Evolutionary conservation across 2,329 filamentous ascomycete genomes (phyloP).

Genomic region (Beauveria sp.): DNA sequence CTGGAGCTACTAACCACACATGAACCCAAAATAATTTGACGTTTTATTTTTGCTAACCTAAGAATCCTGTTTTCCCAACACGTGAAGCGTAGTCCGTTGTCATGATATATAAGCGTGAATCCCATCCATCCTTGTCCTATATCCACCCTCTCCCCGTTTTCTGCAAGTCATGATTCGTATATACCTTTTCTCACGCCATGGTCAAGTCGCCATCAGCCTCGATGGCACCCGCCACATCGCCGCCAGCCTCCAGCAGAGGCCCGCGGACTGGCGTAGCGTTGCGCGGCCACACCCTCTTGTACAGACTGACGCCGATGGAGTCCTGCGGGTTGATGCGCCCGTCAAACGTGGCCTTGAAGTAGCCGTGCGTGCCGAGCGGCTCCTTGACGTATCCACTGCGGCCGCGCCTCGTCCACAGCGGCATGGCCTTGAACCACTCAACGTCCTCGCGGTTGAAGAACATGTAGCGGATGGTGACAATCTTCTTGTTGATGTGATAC

Average conservation of each 20-base stretch:
- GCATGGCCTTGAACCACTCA: conserved; percentile 94
- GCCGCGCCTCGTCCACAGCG: conserved; percentile 87
- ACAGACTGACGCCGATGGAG: conserved; percentile 81
- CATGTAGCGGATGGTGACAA: conserved; percentile 98
- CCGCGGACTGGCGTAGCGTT: conserved; percentile 45
- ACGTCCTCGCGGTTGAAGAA: conserved; percentile 97
- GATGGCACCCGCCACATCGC: conserved; percentile 11
- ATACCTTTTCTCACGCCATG: conserved; percentile 20
- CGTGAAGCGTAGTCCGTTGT: conserved; percentile 8
- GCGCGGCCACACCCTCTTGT: conserved; percentile 79
- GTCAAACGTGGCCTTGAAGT: conserved; percentile 99
- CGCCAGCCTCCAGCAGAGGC: conserved; percentile 31
- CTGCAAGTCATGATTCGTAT: background rate
- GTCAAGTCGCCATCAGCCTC: conserved; percentile 24
- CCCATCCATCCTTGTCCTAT: background rate
- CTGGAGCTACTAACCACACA: background rate
- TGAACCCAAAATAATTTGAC: background rate
- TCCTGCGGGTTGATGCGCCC: conserved; percentile 94
- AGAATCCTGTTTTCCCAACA: conserved; percentile 2
- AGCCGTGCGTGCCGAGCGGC: conserved; percentile 91
- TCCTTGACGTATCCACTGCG: conserved; percentile 91
- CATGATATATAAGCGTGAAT: conserved; percentile 5
- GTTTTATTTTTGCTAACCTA: background rate
- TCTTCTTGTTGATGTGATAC: conserved; percentile 96
- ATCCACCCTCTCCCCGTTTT: background rate